Evolutionary conservation across 2,329 filamentous ascomycete genomes (phyloP).

Genomic region (Cercospora sp.): DNA sequence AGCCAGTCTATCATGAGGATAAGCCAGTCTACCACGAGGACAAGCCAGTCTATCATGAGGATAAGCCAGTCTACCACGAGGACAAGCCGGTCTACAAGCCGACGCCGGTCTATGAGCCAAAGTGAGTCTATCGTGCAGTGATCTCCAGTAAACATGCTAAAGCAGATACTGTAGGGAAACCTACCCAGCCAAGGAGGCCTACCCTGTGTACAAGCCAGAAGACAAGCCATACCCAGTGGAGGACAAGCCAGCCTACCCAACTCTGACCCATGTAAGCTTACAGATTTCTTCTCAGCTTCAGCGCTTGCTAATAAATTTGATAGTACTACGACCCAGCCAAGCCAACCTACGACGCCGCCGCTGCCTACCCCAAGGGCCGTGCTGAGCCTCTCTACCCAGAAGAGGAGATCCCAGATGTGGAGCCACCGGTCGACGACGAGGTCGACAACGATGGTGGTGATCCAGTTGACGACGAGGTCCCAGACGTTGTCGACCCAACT

Average conservation of each 20-base stretch:
- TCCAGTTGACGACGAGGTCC: background rate
- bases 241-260: background rate
- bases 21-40: background rate
- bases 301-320: background rate
- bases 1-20: background rate
- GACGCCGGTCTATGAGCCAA: background rate
- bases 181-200: constrained; percentile 5
- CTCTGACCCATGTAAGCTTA: background rate
- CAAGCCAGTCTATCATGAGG: background rate
- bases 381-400: background rate
- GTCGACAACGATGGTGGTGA: background rate
- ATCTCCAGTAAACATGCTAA: background rate
- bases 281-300: background rate
- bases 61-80: background rate
- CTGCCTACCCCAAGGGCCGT: background rate
- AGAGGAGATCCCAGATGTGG: background rate
- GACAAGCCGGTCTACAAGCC: background rate
- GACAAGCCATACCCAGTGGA: background rate
- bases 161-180: background rate
- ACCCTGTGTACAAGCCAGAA: background rate
- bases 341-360: background rate
- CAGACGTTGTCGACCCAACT: background rate
- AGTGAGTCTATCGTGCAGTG: background rate
- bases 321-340: background rate
- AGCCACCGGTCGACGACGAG: background rate